phyloP scores from a whole-genome alignment of 371 early-diverging fungal genomes.

The Apophysomyces ossiformis region DNA sequence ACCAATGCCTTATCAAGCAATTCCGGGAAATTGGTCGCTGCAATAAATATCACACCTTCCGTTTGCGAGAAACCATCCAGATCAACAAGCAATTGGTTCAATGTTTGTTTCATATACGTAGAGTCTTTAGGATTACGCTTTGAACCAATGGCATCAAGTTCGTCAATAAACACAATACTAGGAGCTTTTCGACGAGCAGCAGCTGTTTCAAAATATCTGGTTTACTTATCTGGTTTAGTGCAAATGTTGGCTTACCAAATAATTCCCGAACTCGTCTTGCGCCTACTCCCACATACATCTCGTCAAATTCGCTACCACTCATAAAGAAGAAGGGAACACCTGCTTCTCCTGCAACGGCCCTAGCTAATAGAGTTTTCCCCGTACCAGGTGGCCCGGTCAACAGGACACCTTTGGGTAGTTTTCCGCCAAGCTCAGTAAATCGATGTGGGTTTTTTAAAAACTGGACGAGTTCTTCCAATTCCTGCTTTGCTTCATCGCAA shows the following conservation, averaged over 20 bases:
- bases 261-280: conserved; percentile 83
- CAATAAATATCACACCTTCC: conserved; percentile 96
- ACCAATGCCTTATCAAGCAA: conserved; percentile 96
- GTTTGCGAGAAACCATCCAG: conserved; percentile 95
- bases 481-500: conserved; percentile 96
- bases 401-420: conserved; percentile 96
- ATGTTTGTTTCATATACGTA: conserved; percentile 93
- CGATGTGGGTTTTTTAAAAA: conserved; percentile 91
- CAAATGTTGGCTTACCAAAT: conserved; percentile 52
- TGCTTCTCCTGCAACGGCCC: conserved; percentile 93
- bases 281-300: conserved; percentile 99
- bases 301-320: conserved; percentile 98
- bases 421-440: conserved; percentile 93
- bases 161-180: conserved; percentile 99
- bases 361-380: conserved; percentile 92
- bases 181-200: conserved; percentile 96
- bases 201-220: conserved; percentile 48
- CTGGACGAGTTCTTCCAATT: conserved; percentile 94
- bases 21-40: conserved; percentile 99
- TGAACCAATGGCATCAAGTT: conserved; percentile 98
- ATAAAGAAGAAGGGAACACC: conserved; percentile 97
- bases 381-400: conserved; percentile 99
- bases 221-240: background rate
- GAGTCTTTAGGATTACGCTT: conserved; percentile 95
- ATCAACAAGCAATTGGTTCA: conserved; percentile 96